These are phyloP conservation scores for Castanea mollissima DNA, from an alignment of 306 rosid species.

Conservation along the genomic window DNA sequence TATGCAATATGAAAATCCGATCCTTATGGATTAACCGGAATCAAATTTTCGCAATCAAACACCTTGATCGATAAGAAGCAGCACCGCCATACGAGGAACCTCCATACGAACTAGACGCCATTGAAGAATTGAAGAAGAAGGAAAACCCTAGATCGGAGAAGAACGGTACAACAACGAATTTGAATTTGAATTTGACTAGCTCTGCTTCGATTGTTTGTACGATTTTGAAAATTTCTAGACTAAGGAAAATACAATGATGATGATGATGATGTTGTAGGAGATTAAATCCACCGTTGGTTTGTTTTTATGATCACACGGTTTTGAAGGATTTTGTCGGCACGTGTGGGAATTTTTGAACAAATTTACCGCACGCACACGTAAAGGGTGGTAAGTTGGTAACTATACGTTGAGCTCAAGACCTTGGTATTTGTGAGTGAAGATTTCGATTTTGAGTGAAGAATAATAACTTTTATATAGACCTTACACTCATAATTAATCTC, in stretches of 20 bases:
- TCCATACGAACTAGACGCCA: slow-evolving; percentile 57
- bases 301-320: background rate
- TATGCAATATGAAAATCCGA: background rate
- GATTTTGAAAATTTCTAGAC: too few relatives aligned
- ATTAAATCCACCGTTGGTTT: background rate
- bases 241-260: background rate
- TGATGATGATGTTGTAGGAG: background rate
- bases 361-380: too few relatives aligned
- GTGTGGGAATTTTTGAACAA: background rate
- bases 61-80: slow-evolving; percentile 74
- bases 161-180: background rate
- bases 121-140: slow-evolving; percentile 24
- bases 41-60: background rate
- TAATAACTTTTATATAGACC: too few relatives aligned
- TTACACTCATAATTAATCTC: too few relatives aligned
- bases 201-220: background rate
- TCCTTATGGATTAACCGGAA: background rate
- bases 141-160: slow-evolving; percentile 12
- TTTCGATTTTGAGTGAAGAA: too few relatives aligned
- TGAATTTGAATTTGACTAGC: background rate
- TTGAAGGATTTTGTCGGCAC: background rate
- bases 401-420: too few relatives aligned
- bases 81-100: slow-evolving; percentile 48
- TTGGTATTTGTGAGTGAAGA: too few relatives aligned
- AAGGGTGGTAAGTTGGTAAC: too few relatives aligned